These are phyloP conservation scores for Penicillium sp. DNA, from an alignment of 2,329 filamentous ascomycete species.

Conservation along the genomic window DNA sequence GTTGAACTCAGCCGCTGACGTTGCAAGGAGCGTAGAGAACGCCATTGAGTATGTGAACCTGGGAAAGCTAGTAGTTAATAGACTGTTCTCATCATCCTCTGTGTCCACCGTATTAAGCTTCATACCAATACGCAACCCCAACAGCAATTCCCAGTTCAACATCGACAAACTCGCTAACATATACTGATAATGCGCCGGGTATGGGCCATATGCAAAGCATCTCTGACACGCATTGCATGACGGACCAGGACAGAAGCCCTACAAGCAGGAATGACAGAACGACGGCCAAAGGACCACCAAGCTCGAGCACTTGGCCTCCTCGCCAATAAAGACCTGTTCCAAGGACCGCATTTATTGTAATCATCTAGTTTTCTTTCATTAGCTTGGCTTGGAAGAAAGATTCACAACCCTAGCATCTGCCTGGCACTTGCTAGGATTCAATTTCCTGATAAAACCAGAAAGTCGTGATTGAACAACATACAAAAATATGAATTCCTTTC, in stretches of 20 bases:
- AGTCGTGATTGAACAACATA: slow-evolving; percentile 3
- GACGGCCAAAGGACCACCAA: slow-evolving; percentile 39
- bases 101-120: no score
- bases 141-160: slow-evolving; percentile 41
- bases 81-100: no score
- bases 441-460: no score
- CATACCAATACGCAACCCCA: slow-evolving; percentile 41
- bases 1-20: slow-evolving; percentile 29
- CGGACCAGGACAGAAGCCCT: slow-evolving; percentile 36
- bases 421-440: no score
- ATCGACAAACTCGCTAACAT: slow-evolving; percentile 42
- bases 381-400: background rate
- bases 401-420: no score
- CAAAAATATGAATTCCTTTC: slow-evolving; percentile 32
- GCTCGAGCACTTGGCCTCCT: slow-evolving; percentile 37
- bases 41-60: slow-evolving; percentile 37
- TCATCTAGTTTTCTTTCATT: slow-evolving; percentile 31
- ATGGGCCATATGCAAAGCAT: slow-evolving; percentile 44
- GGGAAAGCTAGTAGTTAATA: no score
- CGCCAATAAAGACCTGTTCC: slow-evolving; percentile 40
- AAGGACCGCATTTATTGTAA: slow-evolving; percentile 40
- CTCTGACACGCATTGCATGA: slow-evolving; percentile 47
- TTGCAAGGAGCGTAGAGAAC: slow-evolving; percentile 34
- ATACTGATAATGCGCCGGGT: slow-evolving; percentile 41
- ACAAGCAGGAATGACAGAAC: slow-evolving; percentile 38